Conservation (phyloP, 176 grass and related monocot species). For the Oryza punctata region DNA sequence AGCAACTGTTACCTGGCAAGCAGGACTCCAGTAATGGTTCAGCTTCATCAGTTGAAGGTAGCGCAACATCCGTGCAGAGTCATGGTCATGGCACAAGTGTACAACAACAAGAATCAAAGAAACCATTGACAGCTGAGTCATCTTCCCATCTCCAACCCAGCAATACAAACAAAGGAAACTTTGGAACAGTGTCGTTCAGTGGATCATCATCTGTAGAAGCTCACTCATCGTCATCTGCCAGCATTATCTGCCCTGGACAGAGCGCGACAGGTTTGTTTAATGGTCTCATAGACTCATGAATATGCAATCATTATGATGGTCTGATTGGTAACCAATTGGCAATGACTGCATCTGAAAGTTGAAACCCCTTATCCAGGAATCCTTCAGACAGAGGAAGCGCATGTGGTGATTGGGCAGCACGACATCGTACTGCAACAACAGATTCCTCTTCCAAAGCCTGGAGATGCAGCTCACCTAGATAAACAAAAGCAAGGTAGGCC, state of each 20-base stretch:
- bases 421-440: neutral
- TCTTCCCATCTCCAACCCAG: constrained; percentile 7
- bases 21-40: neutral
- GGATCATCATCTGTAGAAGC: constrained; percentile 19
- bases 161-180: neutral
- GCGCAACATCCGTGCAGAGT: neutral
- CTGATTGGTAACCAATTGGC: neutral
- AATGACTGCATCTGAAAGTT: neutral
- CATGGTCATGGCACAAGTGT: constrained; percentile 1
- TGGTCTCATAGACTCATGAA: neutral
- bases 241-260: neutral
- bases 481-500: constrained; percentile 23
- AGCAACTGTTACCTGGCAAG: constrained; percentile 7
- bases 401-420: constrained; percentile 14
- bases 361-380: constrained; percentile 28
- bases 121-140: constrained; percentile 25
- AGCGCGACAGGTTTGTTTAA: constrained; percentile 38
- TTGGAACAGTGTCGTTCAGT: neutral
- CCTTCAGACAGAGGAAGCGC: neutral
- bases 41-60: neutral
- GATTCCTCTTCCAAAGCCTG: constrained; percentile 11
- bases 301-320: neutral
- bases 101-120: constrained; percentile 9
- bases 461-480: neutral
- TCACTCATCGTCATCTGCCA: neutral